Evolutionary conservation across 208 protist species (phyloP).

Genomic region (Lotmaria passim): DNA sequence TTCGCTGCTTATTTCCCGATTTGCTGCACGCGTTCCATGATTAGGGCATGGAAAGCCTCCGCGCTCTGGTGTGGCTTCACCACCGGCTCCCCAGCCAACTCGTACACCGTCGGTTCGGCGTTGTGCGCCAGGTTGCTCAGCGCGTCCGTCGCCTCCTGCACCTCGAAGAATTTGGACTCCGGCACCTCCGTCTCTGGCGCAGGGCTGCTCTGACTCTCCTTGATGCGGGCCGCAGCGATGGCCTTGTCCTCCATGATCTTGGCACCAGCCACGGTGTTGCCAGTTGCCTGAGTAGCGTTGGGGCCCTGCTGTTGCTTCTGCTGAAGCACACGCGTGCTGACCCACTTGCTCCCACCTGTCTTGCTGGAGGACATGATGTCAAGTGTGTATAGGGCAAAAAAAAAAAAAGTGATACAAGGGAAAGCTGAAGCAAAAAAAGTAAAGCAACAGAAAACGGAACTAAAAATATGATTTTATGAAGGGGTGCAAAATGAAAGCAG

Average conservation of each 20-base stretch:
- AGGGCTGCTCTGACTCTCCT: constrained; percentile 35
- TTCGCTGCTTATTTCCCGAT: constrained; percentile 6
- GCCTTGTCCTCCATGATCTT: constrained; percentile 65
- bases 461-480: background rate
- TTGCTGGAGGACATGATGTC: constrained; percentile 20
- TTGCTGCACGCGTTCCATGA: constrained; percentile 45
- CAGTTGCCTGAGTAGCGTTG: constrained; percentile 17
- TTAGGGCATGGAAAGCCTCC: constrained; percentile 45
- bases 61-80: constrained; percentile 34
- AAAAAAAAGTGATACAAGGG: background rate
- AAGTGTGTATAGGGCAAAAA: background rate
- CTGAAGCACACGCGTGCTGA: constrained; percentile 38
- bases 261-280: constrained; percentile 26
- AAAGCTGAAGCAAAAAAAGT: background rate
- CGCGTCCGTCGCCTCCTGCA: constrained; percentile 82
- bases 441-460: background rate
- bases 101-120: constrained; percentile 35
- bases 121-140: constrained; percentile 87
- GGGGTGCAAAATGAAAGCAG: too few relatives aligned
- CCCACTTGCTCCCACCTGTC: constrained; percentile 34
- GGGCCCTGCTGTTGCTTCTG: constrained; percentile 46
- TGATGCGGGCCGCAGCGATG: constrained; percentile 47
- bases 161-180: constrained; percentile 66
- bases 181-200: constrained; percentile 46
- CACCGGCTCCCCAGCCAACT: constrained; percentile 37